These are phyloP conservation scores for Fusarium mundagurra DNA, from an alignment of 2,329 filamentous ascomycete species.

Conservation along the genomic window DNA sequence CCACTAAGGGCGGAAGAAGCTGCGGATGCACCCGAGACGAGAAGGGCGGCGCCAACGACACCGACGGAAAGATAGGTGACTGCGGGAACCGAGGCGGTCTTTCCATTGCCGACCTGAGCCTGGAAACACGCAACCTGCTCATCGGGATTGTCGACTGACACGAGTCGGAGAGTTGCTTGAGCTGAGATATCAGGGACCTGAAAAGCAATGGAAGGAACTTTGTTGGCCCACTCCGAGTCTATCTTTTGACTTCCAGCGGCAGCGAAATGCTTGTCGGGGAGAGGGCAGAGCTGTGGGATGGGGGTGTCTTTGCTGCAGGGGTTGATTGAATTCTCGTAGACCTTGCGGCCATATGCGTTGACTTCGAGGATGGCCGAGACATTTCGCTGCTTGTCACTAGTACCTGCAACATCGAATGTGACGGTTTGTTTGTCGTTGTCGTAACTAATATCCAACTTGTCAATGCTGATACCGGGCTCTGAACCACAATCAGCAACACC, in stretches of 20 bases:
- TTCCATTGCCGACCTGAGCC: slow-evolving; percentile 86
- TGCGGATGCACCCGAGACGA: slow-evolving; percentile 77
- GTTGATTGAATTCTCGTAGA: slow-evolving; percentile 84
- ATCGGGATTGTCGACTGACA: slow-evolving; percentile 62
- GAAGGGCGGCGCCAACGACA: slow-evolving; percentile 83
- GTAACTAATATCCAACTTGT: slow-evolving; percentile 81
- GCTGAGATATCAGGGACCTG: slow-evolving; percentile 90
- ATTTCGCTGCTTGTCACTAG: slow-evolving; percentile 77
- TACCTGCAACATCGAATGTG: slow-evolving; percentile 83
- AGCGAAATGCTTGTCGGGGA: slow-evolving; percentile 78
- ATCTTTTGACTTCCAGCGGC: slow-evolving; percentile 79
- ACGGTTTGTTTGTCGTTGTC: slow-evolving; percentile 78
- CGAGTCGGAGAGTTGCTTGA: slow-evolving; percentile 80
- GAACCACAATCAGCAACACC: slow-evolving; percentile 79
- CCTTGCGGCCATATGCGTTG: slow-evolving; percentile 82
- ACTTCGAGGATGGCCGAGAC: slow-evolving; percentile 81
- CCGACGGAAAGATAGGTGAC: slow-evolving; percentile 87
- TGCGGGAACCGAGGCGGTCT: slow-evolving; percentile 77
- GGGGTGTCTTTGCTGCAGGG: slow-evolving; percentile 77
- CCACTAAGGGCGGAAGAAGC: slow-evolving; percentile 65
- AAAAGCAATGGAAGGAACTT: slow-evolving; percentile 91
- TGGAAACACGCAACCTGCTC: slow-evolving; percentile 82
- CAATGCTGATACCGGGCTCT: slow-evolving; percentile 69
- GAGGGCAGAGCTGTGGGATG: slow-evolving; percentile 82
- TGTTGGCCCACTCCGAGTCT: slow-evolving; percentile 72